phyloP scores from a whole-genome alignment of 495 filamentous ascomycete species.

The Aspergillus incahuasiensis region DNA sequence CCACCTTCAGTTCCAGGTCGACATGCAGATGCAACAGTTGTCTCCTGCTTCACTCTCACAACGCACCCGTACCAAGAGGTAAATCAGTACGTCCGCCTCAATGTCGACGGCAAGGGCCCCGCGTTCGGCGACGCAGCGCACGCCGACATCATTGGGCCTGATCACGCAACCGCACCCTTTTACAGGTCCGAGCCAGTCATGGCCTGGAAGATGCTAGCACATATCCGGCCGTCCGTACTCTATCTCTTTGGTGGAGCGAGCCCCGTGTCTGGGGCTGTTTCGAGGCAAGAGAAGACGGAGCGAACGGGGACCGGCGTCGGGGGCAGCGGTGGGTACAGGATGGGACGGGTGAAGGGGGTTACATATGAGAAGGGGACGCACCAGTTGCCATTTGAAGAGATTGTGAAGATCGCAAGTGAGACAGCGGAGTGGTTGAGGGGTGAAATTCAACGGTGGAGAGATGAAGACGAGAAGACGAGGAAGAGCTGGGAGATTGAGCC shows the following conservation, averaged over 20 bases:
- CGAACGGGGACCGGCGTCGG: constrained; percentile 58
- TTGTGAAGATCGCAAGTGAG: no score
- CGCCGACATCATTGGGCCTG: background rate
- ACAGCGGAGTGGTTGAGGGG: no score
- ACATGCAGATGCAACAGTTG: background rate
- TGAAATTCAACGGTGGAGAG: no score
- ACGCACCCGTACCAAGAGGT: constrained; percentile 2
- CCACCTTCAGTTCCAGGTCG: background rate
- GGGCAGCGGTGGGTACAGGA: constrained; percentile 55
- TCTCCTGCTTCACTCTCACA: no score
- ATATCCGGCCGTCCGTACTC: constrained; percentile 34
- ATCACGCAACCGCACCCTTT: background rate
- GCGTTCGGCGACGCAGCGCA: background rate
- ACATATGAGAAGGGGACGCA: no score
- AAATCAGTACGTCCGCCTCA: background rate
- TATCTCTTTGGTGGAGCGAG: constrained; percentile 60
- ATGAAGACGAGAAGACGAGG: no score
- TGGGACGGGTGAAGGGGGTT: no score
- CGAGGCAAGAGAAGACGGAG: constrained; percentile 52
- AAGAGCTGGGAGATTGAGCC: no score
- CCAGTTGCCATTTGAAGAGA: no score
- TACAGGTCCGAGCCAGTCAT: no score
- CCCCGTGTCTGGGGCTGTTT: constrained; percentile 40
- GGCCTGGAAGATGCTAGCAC: no score
- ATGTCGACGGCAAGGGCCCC: background rate